Base-by-base conservation (phyloP, 306 rosid genomes). In the Leucaena leucocephala region DNA sequence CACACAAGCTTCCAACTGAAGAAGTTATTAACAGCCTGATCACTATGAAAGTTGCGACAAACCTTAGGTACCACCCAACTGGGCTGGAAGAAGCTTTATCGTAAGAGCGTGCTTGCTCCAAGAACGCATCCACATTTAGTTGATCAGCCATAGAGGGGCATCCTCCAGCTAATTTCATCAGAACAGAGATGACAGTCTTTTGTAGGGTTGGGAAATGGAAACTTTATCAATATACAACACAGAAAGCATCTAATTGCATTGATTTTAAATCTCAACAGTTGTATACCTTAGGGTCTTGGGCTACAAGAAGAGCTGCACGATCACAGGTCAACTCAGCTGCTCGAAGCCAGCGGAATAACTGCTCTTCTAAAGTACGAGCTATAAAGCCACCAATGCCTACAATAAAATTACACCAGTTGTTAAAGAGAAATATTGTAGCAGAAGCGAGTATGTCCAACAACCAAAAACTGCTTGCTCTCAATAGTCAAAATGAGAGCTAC, bases 301-400 rank as follows among this genome's bases (percentile, higher is more conserved):
- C 98, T 85, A 95, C 99, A 52, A 95, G 98, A 87, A 95, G 97
- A 77, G 99, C 98, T 40, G 98, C 99, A 59, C 98, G 98, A 74
- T 92, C 99, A 89, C 99, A 95, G 76, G 98, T 95, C 86, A 95
- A 80, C 86, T 95, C 99, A 49, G 99, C 99, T 49, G 99, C 91
- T 87, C 98, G 90, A 78, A 95, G 93, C 99, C 99, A 95, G 76
- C 98, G 99, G 49, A 93, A 83, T 74, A 95, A 72, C 82, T 92
- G 98, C 82, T 95, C 99, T 85, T 95, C 98, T 81, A 95, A 87
- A 77, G 87, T 90, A 81, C 74, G 96, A 82, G 99, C 98, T 87
- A 95, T 93, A 50, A 93, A 64, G 57, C 93, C 94, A 22, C 99
- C 99, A 76, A 95, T 88, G 80, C 99, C 99, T 95, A 82, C 44